Percentiles rank a stretch among this genome's conserved stretches.
These are phyloP conservation scores for Chaetomium fimeti DNA, from an alignment of 495 filamentous ascomycete species.

Conservation along the genomic window DNA sequence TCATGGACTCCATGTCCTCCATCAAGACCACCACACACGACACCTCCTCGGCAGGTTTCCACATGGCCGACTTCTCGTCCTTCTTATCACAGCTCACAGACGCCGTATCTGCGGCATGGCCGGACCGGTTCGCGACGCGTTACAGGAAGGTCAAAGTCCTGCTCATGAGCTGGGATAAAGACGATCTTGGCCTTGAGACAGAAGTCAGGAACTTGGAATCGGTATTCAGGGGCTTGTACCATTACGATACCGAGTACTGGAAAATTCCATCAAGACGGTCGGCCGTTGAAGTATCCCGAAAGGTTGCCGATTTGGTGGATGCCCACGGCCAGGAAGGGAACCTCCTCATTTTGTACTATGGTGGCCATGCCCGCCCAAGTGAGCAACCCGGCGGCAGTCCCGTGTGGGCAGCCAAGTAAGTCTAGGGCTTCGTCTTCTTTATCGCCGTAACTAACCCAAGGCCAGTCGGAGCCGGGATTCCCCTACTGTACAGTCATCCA, in stretches of 20 bases:
- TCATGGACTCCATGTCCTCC: slow-evolving; percentile 9
- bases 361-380: slow-evolving; percentile 26
- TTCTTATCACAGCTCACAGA: slow-evolving; percentile 17
- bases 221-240: slow-evolving; percentile 26
- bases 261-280: slow-evolving; percentile 23
- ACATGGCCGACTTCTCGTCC: slow-evolving; percentile 19
- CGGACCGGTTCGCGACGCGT: neutral
- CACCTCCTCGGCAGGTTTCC: slow-evolving; percentile 12
- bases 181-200: slow-evolving; percentile 30
- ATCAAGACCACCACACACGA: slow-evolving; percentile 16
- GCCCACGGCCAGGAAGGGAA: slow-evolving; percentile 21
- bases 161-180: slow-evolving; percentile 37
- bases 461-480: slow-evolving; percentile 21
- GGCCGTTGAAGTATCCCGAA: slow-evolving; percentile 19
- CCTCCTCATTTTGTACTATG: slow-evolving; percentile 33
- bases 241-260: slow-evolving; percentile 27
- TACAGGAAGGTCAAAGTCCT: slow-evolving; percentile 33
- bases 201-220: slow-evolving; percentile 23
- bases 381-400: slow-evolving; percentile 22
- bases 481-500: slow-evolving; percentile 25
- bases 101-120: slow-evolving; percentile 24
- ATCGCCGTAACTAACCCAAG: neutral
- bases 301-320: slow-evolving; percentile 13
- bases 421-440: neutral
- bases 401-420: slow-evolving; percentile 28